phyloP scores from a whole-genome alignment of 192 early-diverging fungal genomes.

The Entophlyctis helioformis region DNA sequence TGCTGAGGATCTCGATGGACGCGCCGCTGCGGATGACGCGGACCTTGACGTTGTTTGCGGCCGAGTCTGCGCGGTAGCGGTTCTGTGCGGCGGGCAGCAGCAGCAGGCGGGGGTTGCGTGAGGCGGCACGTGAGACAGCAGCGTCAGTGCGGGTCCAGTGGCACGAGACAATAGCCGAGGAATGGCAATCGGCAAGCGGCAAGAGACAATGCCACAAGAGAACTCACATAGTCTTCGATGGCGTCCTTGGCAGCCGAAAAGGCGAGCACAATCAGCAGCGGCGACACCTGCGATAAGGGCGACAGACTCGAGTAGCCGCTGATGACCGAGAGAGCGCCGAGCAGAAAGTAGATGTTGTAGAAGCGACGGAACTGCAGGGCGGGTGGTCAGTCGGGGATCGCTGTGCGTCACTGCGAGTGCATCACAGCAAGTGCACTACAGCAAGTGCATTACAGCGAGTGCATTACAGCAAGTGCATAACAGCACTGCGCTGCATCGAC shows the following conservation, averaged over 20 bases:
- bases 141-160: no score
- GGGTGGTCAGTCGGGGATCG: no score
- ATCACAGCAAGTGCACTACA: no score
- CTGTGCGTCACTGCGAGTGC: no score
- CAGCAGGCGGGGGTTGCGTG: no score
- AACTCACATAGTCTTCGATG: conserved; percentile 38
- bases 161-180: no score
- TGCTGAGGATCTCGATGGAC: conserved; percentile 9
- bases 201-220: background rate
- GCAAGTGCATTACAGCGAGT: no score
- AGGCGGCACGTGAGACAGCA: no score
- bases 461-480: no score
- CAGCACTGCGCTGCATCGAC: no score
- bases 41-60: conserved; percentile 17
- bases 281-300: conserved; percentile 25
- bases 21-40: conserved; percentile 19
- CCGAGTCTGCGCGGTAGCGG: conserved; percentile 21
- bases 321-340: conserved; percentile 32
- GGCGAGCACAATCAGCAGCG: conserved; percentile 33
- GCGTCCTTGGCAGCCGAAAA: conserved; percentile 39
- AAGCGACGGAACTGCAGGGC: conserved; percentile 36
- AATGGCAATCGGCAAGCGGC: background rate
- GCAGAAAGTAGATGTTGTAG: conserved; percentile 54
- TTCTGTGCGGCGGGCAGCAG: conserved; percentile 1
- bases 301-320: conserved; percentile 20